Base-by-base conservation (phyloP, 176 grass and related monocot genomes). In the Alloteropsis semialata region DNA sequence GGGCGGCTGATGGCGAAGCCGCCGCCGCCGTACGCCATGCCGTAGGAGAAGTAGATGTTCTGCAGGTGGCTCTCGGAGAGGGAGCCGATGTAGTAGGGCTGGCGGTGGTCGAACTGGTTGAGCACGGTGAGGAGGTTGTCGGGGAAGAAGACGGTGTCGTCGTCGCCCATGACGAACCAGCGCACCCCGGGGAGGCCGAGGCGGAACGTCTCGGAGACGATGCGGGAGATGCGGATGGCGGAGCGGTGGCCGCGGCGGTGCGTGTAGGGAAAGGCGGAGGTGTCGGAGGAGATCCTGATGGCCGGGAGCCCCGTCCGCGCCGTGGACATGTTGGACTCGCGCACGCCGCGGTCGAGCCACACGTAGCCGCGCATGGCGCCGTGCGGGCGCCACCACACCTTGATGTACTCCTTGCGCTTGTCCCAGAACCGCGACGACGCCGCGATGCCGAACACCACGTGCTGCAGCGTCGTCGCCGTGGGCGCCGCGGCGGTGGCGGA, bases 121-220 rank as follows among this genome's bases (percentile, higher is more conserved):
- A 99, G 97, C 13, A 95, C 81, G 61, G 69, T 59, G 44, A 93
- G 89, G 65, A 99, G 93, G 85, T 99, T 99, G 79, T 93, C 93
- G 0, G 97, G 85, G 79, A 99, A 56, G 87, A 99, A 99, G 77
- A 94, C 83, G 28, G 97, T 99, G 87, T 99, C 97, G 71, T 99
- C 97, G 67, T 99, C 97, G 48, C 97, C 97, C 97, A 99, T 96
- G 27, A 99, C 97, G 77, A 87, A 99, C 97, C 97, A 99, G 28
- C 91, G 91, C 46, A 94, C 91, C 16, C 80, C 76, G 8, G 91
- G 81, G 8, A 99, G 97, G 41, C 85, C 84, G 19, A 99, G 91
- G 74, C 91, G 91, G 85, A 84, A 90, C 6, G 93, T 99, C 87
- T 99, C 97, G 60, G 97, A 94, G 68, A 96, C 97, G 82, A 99